Conservation (phyloP, 2,329 filamentous ascomycete genomes). For the Thielaviopsis musarum region DNA sequence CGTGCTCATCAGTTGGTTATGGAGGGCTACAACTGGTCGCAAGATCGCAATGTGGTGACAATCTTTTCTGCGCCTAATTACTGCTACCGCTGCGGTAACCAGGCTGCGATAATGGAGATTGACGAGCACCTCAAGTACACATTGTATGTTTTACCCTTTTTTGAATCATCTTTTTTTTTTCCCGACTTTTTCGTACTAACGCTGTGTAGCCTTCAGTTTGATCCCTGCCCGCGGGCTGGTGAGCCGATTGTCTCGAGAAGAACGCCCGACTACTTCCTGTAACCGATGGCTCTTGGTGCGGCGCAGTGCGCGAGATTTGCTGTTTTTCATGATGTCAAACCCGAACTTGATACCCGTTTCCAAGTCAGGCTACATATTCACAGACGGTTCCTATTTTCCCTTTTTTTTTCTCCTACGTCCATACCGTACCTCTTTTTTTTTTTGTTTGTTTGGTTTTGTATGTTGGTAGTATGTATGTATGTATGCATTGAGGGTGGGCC, state of each 20-base stretch:
- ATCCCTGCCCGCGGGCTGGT: slow-evolving; percentile 90
- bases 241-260: slow-evolving; percentile 96
- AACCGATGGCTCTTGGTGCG: slow-evolving; percentile 22
- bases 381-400: background rate
- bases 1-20: slow-evolving; percentile 96
- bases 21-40: slow-evolving; percentile 99
- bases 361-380: background rate
- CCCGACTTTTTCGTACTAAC: slow-evolving; percentile 4
- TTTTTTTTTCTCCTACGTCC: background rate
- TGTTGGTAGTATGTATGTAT: background rate
- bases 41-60: slow-evolving; percentile 93
- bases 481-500: background rate
- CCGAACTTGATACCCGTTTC: background rate
- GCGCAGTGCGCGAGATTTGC: background rate
- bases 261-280: slow-evolving; percentile 98
- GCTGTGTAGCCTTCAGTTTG: slow-evolving; percentile 77
- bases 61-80: slow-evolving; percentile 95
- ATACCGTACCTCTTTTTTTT: background rate
- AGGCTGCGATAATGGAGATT: slow-evolving; percentile 99
- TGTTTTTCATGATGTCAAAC: slow-evolving; percentile 3
- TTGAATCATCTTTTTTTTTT: background rate
- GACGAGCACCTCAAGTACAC: slow-evolving; percentile 99
- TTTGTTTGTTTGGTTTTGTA: background rate
- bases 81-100: slow-evolving; percentile 97
- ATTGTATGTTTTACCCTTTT: slow-evolving; percentile 50